Conservation (phyloP, 345 rosid genomes). For the Rhizophora apiculata region DNA sequence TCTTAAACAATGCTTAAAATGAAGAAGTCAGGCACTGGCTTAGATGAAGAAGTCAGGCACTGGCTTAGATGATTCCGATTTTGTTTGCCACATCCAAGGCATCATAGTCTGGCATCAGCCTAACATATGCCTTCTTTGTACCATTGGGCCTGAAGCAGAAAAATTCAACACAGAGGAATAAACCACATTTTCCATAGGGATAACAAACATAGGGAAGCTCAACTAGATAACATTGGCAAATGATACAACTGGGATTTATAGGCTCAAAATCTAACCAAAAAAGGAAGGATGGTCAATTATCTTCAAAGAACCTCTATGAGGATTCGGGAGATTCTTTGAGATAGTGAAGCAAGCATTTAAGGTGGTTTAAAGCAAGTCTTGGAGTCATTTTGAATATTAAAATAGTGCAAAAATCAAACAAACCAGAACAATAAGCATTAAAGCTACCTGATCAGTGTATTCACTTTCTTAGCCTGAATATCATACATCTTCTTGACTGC, state of each 20-base stretch:
- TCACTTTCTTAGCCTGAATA: constrained; percentile 91
- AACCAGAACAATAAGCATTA: background rate
- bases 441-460: constrained; percentile 80
- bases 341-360: no score
- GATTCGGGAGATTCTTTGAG: no score
- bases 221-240: no score
- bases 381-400: no score
- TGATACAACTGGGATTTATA: no score
- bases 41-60: constrained; percentile 41
- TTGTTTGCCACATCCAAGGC: constrained; percentile 98
- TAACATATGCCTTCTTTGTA: constrained; percentile 87
- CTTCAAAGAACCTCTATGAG: no score
- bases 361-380: no score
- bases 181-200: no score
- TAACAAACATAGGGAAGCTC: no score
- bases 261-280: no score
- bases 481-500: constrained; percentile 96
- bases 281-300: no score
- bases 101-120: constrained; percentile 87
- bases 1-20: background rate
- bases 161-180: background rate
- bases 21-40: constrained; percentile 12
- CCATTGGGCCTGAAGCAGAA: constrained; percentile 74
- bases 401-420: background rate
- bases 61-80: constrained; percentile 75